Conservation (phyloP, 768 basidiomycete genomes). For the Lactarius sanguifluus region DNA sequence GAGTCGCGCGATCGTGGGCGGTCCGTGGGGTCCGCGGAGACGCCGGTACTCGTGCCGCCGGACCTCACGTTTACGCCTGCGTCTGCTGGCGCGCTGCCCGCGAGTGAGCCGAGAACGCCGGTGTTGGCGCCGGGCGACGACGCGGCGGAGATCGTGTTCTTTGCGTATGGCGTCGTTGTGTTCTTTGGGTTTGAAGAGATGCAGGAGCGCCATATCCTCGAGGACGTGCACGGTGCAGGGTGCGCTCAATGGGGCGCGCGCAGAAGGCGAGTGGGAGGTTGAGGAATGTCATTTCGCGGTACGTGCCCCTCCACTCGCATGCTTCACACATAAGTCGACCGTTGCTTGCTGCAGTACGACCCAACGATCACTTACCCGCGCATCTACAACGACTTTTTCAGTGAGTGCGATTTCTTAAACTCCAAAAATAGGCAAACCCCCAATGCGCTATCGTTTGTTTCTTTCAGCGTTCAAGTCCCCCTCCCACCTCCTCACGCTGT, state of each 20-base stretch:
- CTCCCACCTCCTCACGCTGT: slow-evolving; percentile 86
- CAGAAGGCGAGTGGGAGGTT: slow-evolving; percentile 81
- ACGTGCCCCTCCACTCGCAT: slow-evolving; percentile 30
- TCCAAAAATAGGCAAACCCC: slow-evolving; percentile 8
- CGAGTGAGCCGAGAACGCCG: slow-evolving; percentile 14
- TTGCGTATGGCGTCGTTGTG: slow-evolving; percentile 86
- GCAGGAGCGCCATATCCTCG: slow-evolving; percentile 80
- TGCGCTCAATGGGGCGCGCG: slow-evolving; percentile 58
- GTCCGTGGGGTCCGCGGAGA: slow-evolving; percentile 7
- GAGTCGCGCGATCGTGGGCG: slow-evolving; percentile 21
- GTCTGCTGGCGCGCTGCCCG: background rate
- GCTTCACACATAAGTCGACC: background rate
- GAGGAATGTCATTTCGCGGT: slow-evolving; percentile 92
- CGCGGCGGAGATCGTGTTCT: slow-evolving; percentile 75
- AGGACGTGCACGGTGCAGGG: slow-evolving; percentile 78
- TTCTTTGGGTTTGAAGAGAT: slow-evolving; percentile 84
- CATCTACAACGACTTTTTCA: slow-evolving; percentile 96
- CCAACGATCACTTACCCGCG: slow-evolving; percentile 80
- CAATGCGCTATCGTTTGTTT: too few species aligned
- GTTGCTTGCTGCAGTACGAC: slow-evolving; percentile 72
- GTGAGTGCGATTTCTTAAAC: slow-evolving; percentile 45
- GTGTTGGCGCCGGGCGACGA: slow-evolving; percentile 42
- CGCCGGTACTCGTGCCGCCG: slow-evolving; percentile 7
- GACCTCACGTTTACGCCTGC: background rate
- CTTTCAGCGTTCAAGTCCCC: slow-evolving; percentile 84